phyloP scores from a whole-genome alignment of 2,329 filamentous ascomycete genomes.

The Xylaria sp. region DNA sequence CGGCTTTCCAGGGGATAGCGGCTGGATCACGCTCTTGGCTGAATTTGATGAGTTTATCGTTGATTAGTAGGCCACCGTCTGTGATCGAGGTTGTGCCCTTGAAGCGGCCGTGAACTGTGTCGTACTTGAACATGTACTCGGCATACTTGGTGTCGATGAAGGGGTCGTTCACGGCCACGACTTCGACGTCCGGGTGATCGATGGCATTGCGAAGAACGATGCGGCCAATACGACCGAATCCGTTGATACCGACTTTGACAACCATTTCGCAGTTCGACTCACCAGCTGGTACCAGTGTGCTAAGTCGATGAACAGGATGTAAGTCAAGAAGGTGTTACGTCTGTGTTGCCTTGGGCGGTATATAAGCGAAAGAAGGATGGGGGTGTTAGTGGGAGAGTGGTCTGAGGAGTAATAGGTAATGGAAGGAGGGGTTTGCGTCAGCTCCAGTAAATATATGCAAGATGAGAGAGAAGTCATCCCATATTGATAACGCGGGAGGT shows the following conservation, averaged over 20 bases:
- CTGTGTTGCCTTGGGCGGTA: background rate
- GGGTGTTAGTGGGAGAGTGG: background rate
- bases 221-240: conserved; percentile 98
- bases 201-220: conserved; percentile 99
- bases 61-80: conserved; percentile 79
- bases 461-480: background rate
- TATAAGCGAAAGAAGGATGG: background rate
- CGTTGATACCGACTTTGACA: conserved; percentile 95
- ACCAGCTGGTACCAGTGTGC: background rate
- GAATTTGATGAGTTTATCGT: conserved; percentile 95
- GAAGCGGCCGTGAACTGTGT: conserved; percentile 96
- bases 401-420: background rate
- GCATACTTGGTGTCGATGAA: conserved; percentile 99
- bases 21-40: conserved; percentile 91
- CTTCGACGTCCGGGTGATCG: conserved; percentile 87
- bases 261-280: conserved; percentile 54
- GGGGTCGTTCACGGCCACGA: conserved; percentile 98
- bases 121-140: conserved; percentile 99
- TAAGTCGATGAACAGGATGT: background rate
- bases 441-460: background rate
- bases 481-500: background rate
- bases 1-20: conserved; percentile 88
- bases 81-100: conserved; percentile 84
- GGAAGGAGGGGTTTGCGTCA: background rate
- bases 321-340: background rate